Conservation (phyloP, 148 eudicot species). For the Cornus suecica region DNA sequence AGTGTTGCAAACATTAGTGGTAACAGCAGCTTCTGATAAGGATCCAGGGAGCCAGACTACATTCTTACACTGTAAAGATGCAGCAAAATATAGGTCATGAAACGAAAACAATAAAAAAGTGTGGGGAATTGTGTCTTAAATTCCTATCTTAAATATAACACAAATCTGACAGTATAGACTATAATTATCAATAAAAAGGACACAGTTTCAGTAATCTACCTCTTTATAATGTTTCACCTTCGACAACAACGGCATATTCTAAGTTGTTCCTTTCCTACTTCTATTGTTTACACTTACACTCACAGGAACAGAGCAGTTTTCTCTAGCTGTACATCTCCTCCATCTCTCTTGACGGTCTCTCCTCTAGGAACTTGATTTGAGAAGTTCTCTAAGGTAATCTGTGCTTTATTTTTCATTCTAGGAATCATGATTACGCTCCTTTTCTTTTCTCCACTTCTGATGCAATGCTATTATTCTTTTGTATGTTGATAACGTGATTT, state of each 20-base stretch:
- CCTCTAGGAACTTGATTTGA: background rate
- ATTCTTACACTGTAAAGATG: conserved; percentile 67
- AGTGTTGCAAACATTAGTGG: conserved; percentile 61
- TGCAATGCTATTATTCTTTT: background rate
- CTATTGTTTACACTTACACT: no score
- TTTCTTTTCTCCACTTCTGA: background rate
- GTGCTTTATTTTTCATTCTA: background rate
- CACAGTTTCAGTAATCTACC: no score
- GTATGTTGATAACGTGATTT: background rate
- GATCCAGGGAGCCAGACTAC: conserved; percentile 98
- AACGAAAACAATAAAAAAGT: background rate
- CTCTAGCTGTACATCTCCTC: no score
- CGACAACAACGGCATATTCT: no score
- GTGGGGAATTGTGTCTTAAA: no score
- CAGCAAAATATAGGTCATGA: conserved; percentile 14
- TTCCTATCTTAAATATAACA: no score
- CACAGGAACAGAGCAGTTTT: no score
- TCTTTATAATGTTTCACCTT: no score
- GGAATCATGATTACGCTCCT: background rate
- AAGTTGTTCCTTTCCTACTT: no score
- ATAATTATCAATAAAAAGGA: no score
- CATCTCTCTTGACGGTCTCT: no score
- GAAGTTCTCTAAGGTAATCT: background rate
- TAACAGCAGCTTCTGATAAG: conserved; percentile 71
- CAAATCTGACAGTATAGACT: no score